Evolutionary conservation across 495 filamentous ascomycete species (phyloP), one percentile per base, ranked within the genome.

Genomic region (Elasticomyces elasticus): DNA sequence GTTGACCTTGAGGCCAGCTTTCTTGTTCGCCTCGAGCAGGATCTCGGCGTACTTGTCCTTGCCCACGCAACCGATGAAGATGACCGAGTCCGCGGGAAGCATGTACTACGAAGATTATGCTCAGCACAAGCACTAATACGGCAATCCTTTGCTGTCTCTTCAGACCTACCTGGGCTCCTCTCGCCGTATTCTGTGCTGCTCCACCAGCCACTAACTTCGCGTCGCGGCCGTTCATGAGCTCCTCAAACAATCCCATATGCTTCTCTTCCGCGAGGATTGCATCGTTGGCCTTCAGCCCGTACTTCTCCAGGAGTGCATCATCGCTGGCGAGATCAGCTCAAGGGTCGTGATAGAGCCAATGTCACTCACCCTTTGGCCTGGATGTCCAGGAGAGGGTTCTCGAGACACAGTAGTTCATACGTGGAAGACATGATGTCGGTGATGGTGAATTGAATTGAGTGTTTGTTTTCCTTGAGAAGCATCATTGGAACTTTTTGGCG

Each of bases 381-480:
- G 69, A 98, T 96, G 70, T 98, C 90, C 59, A 98, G 84, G 61
- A 98, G 79, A 67, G 92, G 92, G 71, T 98, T 98, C 82, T 95
- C 92, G 64, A 98, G 71, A 72, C 85, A 89, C 56, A 95, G 74
- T 56, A 98, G 81, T 69, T 83, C 76, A 74, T 84, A 97, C 20
- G 17, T 25, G 25, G 35, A 33, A 24, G 37, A 10, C n/a, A 41
- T 25, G 20, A 44, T 52, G 37, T 23, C 20, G 15, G 23, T 51
- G 45, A 22, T 28, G 38, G 30, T 55, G 42, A 1, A 35, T 3
- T 40, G 35, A 40, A 17, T 40, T 40, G 5, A 17, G 35, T 40
- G 3, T 17, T 48, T 49, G 26, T 41, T 20, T n/a, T 37, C 19
- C 45, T 31, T 5, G n/a, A 30, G 30, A 51, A 24, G 24, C 31